phyloP scores from a whole-genome alignment of 106 monocot species.

The Dactylorhiza incarnata region DNA sequence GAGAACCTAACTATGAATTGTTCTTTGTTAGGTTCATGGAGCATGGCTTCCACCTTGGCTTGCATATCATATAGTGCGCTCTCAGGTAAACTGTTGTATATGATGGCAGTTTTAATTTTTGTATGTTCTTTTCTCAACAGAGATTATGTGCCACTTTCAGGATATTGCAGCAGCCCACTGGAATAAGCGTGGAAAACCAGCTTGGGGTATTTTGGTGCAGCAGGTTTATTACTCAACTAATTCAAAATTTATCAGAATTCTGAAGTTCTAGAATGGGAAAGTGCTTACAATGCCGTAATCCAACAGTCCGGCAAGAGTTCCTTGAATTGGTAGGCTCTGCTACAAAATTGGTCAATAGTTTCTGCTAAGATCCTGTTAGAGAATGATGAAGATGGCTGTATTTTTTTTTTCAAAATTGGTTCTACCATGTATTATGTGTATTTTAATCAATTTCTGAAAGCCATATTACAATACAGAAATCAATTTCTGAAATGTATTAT shows the following conservation, averaged over 20 bases:
- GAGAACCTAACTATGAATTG: background rate
- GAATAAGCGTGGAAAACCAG: slow-evolving; percentile 73
- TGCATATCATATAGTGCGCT: slow-evolving; percentile 33
- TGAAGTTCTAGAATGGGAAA: background rate
- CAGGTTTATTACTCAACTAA: slow-evolving; percentile 31
- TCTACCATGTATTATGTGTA: too few species aligned
- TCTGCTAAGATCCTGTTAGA: too few species aligned
- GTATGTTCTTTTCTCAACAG: background rate
- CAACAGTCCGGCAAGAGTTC: slow-evolving; percentile 60
- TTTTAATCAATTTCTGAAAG: too few species aligned
- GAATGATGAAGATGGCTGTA: too few species aligned
- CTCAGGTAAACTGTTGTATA: slow-evolving; percentile 34
- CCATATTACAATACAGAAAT: too few species aligned
- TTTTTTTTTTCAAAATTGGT: too few species aligned
- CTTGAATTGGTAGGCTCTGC: slow-evolving; percentile 53
- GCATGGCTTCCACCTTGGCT: slow-evolving; percentile 98
- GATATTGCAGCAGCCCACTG: slow-evolving; percentile 40
- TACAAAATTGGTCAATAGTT: too few species aligned
- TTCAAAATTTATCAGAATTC: background rate
- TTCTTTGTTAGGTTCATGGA: slow-evolving; percentile 57
- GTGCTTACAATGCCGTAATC: slow-evolving; percentile 53
- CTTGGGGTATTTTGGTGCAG: slow-evolving; percentile 30
- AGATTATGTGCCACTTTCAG: slow-evolving; percentile 23
- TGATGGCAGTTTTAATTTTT: background rate
- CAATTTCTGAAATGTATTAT: too few species aligned